Evolutionary conservation across 192 early-diverging fungal genomes (phyloP).

Genomic region (Dispira parvispora): DNA sequence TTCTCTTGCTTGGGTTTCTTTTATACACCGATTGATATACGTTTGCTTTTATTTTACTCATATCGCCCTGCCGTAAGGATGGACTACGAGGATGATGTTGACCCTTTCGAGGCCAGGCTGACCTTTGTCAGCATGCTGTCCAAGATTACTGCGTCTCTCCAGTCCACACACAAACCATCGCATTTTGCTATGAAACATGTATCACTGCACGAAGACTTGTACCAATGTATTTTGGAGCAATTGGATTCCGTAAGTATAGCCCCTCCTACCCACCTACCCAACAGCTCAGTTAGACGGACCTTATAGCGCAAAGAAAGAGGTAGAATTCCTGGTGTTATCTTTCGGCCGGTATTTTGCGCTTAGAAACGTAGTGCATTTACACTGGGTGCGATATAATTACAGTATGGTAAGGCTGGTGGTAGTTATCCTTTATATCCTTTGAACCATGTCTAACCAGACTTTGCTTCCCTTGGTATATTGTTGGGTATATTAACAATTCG

Average conservation of each 20-base stretch:
- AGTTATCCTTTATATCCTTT: too few species aligned
- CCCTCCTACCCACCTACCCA: not conserved
- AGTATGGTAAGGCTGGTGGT: too few species aligned
- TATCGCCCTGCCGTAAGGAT: not conserved
- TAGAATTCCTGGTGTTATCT: too few species aligned
- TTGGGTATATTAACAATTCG: too few species aligned
- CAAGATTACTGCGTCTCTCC: slow-evolving; percentile 24
- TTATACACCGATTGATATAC: not conserved
- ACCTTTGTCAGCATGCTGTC: slow-evolving; percentile 31
- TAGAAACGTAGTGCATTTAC: too few species aligned
- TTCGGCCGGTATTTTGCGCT: too few species aligned
- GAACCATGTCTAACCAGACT: too few species aligned
- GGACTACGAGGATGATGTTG: slow-evolving; percentile 21
- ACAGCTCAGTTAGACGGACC: not conserved
- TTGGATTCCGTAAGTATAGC: slow-evolving; percentile 17
- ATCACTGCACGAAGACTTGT: slow-evolving; percentile 22
- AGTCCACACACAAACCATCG: slow-evolving; percentile 23
- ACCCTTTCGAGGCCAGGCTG: slow-evolving; percentile 29
- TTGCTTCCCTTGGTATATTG: too few species aligned
- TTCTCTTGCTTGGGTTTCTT: not conserved
- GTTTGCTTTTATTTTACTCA: not conserved
- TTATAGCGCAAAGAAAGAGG: not conserved
- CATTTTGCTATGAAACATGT: slow-evolving; percentile 24
- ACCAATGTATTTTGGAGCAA: slow-evolving; percentile 29
- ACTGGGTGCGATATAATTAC: too few species aligned